Percentiles rank a stretch among this genome's conserved stretches.
phyloP scores from a whole-genome alignment of 148 eudicot genomes.

The Tetragonia tetragonoides region DNA sequence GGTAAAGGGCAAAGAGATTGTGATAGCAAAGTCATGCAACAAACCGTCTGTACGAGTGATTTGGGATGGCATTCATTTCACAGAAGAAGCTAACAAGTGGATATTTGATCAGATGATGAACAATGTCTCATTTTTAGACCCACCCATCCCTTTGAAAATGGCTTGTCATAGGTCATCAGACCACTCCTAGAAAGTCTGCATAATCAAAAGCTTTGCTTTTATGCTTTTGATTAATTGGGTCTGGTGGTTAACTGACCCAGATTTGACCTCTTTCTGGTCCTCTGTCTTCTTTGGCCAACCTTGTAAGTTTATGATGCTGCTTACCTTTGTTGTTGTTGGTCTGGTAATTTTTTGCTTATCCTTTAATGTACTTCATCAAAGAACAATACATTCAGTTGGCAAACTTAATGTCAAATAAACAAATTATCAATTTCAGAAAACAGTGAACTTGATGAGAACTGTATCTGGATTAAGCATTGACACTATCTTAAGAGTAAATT shows the following conservation, averaged over 20 bases:
- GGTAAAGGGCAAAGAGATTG: conserved; percentile 29
- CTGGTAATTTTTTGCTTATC: background rate
- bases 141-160: conserved; percentile 27
- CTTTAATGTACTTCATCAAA: background rate
- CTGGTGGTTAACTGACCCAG: conserved; percentile 6
- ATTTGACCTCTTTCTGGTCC: conserved; percentile 2
- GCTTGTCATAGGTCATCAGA: conserved; percentile 18
- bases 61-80: conserved; percentile 52
- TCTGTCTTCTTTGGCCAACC: background rate
- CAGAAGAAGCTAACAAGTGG: conserved; percentile 53
- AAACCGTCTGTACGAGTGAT: conserved; percentile 27
- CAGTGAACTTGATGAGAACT: background rate
- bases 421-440: background rate
- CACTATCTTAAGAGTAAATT: background rate
- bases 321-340: background rate
- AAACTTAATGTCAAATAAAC: background rate
- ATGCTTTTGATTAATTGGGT: background rate
- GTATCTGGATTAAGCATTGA: background rate
- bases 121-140: conserved; percentile 26
- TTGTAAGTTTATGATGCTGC: background rate
- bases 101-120: conserved; percentile 26
- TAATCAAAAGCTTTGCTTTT: background rate
- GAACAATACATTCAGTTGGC: background rate
- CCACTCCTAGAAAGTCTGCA: background rate
- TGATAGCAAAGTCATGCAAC: conserved; percentile 39